Base-by-base conservation (phyloP, 2,329 filamentous ascomycete genomes). In the Aureobasidium sp. region DNA sequence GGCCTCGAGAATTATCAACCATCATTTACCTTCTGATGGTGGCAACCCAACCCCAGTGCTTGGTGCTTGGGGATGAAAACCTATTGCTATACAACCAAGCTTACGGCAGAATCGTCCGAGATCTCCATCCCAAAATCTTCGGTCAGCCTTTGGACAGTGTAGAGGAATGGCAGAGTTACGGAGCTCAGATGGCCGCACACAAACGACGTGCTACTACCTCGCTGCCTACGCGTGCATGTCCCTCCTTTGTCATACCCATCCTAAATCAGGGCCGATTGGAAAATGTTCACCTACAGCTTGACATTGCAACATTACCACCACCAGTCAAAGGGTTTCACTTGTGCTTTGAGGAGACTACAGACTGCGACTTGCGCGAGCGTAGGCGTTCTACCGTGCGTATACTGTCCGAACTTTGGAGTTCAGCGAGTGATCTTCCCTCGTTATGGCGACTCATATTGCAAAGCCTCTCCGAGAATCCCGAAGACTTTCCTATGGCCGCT, bases 201-300 rank as follows among this genome's bases (percentile, higher is more conserved):
- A 31, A n/a, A n/a, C 19, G 24, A 37, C 4, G 27, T 11, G 47
- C 47, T 33, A 22, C 42, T 4, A 19, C 42, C 3, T 11, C 15
- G n/a, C n/a, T 37, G 19, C 29, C n/a, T 11, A 47, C 19, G 2
- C 33, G 35, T 15, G n/a, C 45, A 6, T 40, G 9, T 22, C 22
- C 33, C 1, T 45, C 22, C 9, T 59, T 59, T n/a, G 56, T 49
- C 56, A 15, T 59, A 22, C 54, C 54, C 6, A 59, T 59, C 42
- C 37, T 48, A 19, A 49, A 59, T 12, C 17, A 27, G 1, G 45
- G 33, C 17, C 15, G 22, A 19, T 14, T 59, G 8, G 44, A 59
- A 31, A 27, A 59, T 12, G 44, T 59, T 8, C 24, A 49, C n/a
- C 33, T 59, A 4, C 17, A 29, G 22, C 15, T 49, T 3, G 29